phyloP scores from a whole-genome alignment of 148 eudicot genomes.

The Polygonum maritimum region DNA sequence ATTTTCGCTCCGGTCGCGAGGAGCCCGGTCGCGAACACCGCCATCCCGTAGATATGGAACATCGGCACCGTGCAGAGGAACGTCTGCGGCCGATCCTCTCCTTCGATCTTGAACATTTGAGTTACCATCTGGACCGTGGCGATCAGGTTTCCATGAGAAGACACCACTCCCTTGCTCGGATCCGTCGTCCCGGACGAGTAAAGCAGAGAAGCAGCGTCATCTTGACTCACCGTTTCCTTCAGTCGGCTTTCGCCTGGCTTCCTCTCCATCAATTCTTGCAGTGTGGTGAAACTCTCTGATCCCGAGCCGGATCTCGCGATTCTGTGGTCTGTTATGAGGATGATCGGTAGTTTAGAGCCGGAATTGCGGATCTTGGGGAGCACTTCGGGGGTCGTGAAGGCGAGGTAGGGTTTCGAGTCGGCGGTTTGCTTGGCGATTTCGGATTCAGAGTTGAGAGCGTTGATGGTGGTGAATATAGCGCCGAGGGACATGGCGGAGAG shows the following conservation, averaged over 20 bases:
- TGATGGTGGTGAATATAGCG: slow-evolving; percentile 78
- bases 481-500: slow-evolving; percentile 81
- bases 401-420: slow-evolving; percentile 60
- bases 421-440: slow-evolving; percentile 60
- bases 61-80: slow-evolving; percentile 86
- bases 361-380: slow-evolving; percentile 34
- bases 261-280: slow-evolving; percentile 43
- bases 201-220: slow-evolving; percentile 72
- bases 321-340: slow-evolving; percentile 24
- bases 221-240: slow-evolving; percentile 45
- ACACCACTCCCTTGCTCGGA: slow-evolving; percentile 78
- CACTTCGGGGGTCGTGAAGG: slow-evolving; percentile 57
- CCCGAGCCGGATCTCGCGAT: background rate
- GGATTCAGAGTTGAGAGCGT: slow-evolving; percentile 54
- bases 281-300: slow-evolving; percentile 26
- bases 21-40: slow-evolving; percentile 61
- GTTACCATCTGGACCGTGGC: slow-evolving; percentile 62
- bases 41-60: slow-evolving; percentile 91
- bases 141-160: slow-evolving; percentile 70
- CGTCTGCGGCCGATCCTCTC: slow-evolving; percentile 18
- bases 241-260: slow-evolving; percentile 23
- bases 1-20: slow-evolving; percentile 50
- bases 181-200: slow-evolving; percentile 98
- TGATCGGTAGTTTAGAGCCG: slow-evolving; percentile 23
- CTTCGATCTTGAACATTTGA: slow-evolving; percentile 25